phyloP scores from a whole-genome alignment of 257 asterid species.

The Capsicum rhomboideum region DNA sequence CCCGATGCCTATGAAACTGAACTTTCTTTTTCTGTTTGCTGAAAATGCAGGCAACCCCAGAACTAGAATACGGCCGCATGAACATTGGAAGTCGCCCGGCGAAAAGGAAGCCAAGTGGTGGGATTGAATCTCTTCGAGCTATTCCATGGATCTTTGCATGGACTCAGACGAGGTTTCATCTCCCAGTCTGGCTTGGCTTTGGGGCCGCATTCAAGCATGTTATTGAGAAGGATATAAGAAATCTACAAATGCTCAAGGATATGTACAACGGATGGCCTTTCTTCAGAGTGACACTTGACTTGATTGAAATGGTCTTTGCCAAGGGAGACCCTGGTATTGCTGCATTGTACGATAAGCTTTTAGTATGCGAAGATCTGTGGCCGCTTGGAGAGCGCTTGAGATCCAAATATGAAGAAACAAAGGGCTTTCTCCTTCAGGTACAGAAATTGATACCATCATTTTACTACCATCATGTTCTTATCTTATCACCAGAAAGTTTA shows the following conservation, averaged over 20 bases:
- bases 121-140: slow-evolving; percentile 88
- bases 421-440: slow-evolving; percentile 69
- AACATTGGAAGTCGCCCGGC: slow-evolving; percentile 95
- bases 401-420: slow-evolving; percentile 52
- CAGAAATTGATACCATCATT: neutral
- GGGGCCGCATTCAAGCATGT: slow-evolving; percentile 64
- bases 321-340: slow-evolving; percentile 91
- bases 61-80: slow-evolving; percentile 89
- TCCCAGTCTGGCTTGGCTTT: slow-evolving; percentile 95
- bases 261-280: slow-evolving; percentile 95
- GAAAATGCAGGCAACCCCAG: slow-evolving; percentile 76
- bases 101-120: slow-evolving; percentile 89
- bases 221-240: slow-evolving; percentile 49
- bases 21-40: neutral
- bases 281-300: slow-evolving; percentile 89
- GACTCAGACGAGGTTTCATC: slow-evolving; percentile 95
- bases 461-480: neutral
- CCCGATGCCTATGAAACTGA: neutral
- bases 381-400: slow-evolving; percentile 63
- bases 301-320: slow-evolving; percentile 88
- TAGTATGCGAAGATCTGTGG: slow-evolving; percentile 59
- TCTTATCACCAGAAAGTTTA: neutral
- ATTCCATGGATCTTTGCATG: slow-evolving; percentile 99
- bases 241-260: slow-evolving; percentile 67
- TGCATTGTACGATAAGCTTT: slow-evolving; percentile 70